A percentile compares a stretch with the other conserved stretches of the same genome.
Evolutionary conservation across 495 filamentous ascomycete species (phyloP).

Genomic region (Penicillium robsamsonii): DNA sequence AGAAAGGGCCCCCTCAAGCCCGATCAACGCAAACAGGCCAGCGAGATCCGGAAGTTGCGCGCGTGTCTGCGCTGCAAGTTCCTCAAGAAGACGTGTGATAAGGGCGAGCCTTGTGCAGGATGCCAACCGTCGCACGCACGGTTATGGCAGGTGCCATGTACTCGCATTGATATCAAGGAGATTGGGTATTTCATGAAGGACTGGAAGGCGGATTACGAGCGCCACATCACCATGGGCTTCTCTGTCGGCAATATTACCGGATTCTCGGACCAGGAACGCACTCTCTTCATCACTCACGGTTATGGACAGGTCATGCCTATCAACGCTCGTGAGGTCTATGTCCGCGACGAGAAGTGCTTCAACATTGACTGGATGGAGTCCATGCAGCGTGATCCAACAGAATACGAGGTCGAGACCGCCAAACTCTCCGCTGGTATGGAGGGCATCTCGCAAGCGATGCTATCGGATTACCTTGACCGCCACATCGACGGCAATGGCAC

Average conservation of each 20-base stretch:
- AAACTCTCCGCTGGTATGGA: conserved; percentile 80
- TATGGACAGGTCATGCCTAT: conserved; percentile 87
- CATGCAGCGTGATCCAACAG: conserved; percentile 64
- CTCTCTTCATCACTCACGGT: conserved; percentile 82
- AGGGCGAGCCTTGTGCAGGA: conserved; percentile 87
- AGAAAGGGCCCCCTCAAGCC: conserved; percentile 82
- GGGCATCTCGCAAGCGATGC: conserved; percentile 68
- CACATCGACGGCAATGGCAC: conserved; percentile 76
- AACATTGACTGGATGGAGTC: conserved; percentile 86
- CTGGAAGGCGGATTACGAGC: conserved; percentile 92
- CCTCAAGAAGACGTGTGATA: conserved; percentile 96
- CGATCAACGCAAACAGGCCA: conserved; percentile 92
- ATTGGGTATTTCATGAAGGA: conserved; percentile 98
- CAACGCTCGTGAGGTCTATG: conserved; percentile 84
- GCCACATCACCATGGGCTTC: conserved; percentile 80
- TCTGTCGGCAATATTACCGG: conserved; percentile 92
- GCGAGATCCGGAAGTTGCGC: conserved; percentile 87
- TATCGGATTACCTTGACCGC: conserved; percentile 87
- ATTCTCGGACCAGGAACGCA: conserved; percentile 74
- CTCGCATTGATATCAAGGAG: conserved; percentile 94
- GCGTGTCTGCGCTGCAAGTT: conserved; percentile 96
- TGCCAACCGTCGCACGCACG: conserved; percentile 91
- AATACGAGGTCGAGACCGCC: conserved; percentile 81
- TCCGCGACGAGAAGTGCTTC: conserved; percentile 89
- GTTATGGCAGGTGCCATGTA: conserved; percentile 93